Evolutionary conservation across 768 basidiomycete genomes (phyloP), one percentile per base, ranked within the genome.

Genomic region (Leccinum ochraceum): DNA sequence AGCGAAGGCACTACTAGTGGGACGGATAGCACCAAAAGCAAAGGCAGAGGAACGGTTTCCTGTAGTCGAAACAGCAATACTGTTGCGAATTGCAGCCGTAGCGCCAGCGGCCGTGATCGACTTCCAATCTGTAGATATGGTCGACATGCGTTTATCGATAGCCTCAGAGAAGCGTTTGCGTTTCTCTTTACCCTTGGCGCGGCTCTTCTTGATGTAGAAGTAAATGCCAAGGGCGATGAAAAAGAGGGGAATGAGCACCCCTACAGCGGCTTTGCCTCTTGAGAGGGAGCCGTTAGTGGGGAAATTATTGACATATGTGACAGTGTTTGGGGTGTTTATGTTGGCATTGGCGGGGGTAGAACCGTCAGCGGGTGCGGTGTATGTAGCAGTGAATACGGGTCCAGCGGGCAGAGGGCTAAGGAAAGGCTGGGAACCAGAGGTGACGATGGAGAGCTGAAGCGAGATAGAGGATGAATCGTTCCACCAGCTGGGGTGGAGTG

Each of bases 101-200:
- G 90, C 92, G 53, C 89, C 91, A 4, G 83, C 86, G 6, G 79
- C 77, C 8, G 87, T 83, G 66, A 92, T 85, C 49, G 81, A 80
- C 71, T 87, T 88, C 91, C 91, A 93, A 68, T 92, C 88, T 20
- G 81, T 76, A 6, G 86, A 87, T 64, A 92, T 90, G 53, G 87
- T 89, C 2, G 86, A 88, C 91, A 94, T 92, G 72, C 91, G 88
- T 72, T 85, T 86, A 76, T 94, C 91, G 71, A 94, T 73, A 10
- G 78, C 82, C 70, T 86, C 80, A 44, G 81, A 85, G 79, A 84
- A 94, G 22, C 79, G 79, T 71, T 76, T 80, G 67, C 83, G 79
- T 70, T 88, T 80, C 30, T 81, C 78, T 58, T 75, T 76, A 54
- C 79, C 78, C 62, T 74, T 81, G 32, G 73, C 67, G 60, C 91